Percentiles rank a stretch among this genome's conserved stretches.
Evolutionary conservation across 2,329 filamentous ascomycete genomes (phyloP).

Genomic region (Sarocladium strictum): DNA sequence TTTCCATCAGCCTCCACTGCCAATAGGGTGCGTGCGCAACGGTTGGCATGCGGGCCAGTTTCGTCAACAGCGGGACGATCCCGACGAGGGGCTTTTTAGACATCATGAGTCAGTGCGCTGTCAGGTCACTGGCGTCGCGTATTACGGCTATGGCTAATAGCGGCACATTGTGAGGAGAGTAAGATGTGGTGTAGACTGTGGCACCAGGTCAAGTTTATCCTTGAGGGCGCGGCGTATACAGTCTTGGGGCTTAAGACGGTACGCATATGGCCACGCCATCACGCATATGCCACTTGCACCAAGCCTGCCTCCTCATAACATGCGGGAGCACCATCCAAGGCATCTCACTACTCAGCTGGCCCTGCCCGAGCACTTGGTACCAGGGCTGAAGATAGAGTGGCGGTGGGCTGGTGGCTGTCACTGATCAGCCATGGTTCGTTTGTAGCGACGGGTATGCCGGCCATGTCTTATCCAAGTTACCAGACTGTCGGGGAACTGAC

Average conservation of each 20-base stretch:
- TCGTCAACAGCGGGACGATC: neutral
- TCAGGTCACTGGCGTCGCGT: neutral
- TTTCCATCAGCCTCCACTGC: neutral
- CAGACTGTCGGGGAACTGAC: conserved; percentile 3
- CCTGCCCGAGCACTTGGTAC: neutral
- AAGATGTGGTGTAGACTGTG: neutral
- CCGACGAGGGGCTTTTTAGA: neutral
- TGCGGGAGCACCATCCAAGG: no score
- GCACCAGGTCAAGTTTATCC: neutral
- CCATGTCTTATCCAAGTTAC: conserved; percentile 1
- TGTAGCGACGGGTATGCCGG: neutral
- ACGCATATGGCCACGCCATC: no score
- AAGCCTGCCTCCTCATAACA: no score
- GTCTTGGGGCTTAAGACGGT: no score
- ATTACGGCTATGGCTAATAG: conserved; percentile 1
- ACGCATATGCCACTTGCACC: no score
- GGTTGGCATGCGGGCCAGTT: neutral
- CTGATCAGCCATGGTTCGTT: neutral
- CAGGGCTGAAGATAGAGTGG: neutral
- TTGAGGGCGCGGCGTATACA: no score
- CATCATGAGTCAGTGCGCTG: neutral
- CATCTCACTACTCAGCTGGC: neutral
- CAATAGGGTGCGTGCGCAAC: neutral
- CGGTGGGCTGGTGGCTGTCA: neutral
- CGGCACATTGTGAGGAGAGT: neutral